Percentiles rank a stretch among this genome's conserved stretches.
Evolutionary conservation across 169 alveolate species (phyloP).

Genomic region (Prorocentrum cordatum): DNA sequence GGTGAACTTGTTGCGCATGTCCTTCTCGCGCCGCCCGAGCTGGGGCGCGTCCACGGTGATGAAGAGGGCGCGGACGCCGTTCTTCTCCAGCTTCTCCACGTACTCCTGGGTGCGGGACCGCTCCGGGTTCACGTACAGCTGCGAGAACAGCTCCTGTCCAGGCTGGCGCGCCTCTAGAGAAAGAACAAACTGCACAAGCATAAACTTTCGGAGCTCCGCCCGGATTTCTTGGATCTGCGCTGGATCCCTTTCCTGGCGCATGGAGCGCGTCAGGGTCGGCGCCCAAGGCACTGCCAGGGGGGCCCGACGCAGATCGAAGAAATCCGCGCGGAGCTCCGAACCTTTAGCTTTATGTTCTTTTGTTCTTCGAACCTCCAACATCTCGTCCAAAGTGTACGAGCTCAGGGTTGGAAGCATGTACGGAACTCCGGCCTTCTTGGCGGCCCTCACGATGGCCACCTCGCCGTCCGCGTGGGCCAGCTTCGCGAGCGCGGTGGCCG

Average conservation of each 20-base stretch:
- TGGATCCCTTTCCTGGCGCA: no score
- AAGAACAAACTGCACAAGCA: no score
- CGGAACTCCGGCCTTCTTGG: conserved; percentile 64
- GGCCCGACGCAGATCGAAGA: no score
- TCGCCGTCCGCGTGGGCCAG: conserved; percentile 51
- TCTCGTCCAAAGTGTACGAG: conserved; percentile 49
- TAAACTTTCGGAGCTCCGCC: no score
- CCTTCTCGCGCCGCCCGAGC: conserved; percentile 56
- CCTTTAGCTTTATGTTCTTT: no score
- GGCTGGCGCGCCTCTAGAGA: background rate
- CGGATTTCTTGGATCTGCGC: no score
- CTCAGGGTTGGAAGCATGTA: conserved; percentile 56
- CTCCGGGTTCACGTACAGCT: conserved; percentile 62
- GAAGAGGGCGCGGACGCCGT: conserved; percentile 46
- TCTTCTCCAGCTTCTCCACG: background rate
- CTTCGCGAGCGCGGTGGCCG: conserved; percentile 62
- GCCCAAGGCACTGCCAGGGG: no score
- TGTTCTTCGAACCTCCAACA: no score
- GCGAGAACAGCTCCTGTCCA: conserved; percentile 55
- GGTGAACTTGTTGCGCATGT: conserved; percentile 42
- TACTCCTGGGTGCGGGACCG: background rate
- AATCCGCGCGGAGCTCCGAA: no score
- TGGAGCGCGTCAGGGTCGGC: no score
- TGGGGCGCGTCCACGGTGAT: conserved; percentile 64
- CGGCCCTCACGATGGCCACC: conserved; percentile 60